Evolutionary conservation across 1,139 yeast species (phyloP).

Genomic region (Geotrichum fermentans): DNA sequence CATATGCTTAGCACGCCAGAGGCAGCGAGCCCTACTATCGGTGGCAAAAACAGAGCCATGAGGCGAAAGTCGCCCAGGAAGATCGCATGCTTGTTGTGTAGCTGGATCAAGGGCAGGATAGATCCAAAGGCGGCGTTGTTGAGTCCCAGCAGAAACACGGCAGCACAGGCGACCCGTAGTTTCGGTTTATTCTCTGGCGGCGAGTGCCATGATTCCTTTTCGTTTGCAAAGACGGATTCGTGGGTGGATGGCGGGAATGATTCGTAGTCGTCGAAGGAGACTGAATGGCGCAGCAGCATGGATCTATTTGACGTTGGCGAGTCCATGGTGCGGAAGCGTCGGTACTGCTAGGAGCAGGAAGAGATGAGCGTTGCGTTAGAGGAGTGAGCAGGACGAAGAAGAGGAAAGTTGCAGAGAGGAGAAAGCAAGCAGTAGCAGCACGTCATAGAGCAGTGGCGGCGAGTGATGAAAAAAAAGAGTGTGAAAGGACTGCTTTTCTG

Average conservation of each 20-base stretch:
- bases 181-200: constrained; percentile 19
- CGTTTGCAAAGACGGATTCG: constrained; percentile 13
- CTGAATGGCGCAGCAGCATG: constrained; percentile 9
- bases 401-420: too few relatives aligned
- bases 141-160: constrained; percentile 35
- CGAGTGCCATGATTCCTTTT: constrained; percentile 17
- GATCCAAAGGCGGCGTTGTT: constrained; percentile 50
- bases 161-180: constrained; percentile 28
- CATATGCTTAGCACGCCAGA: constrained; percentile 36
- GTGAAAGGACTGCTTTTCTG: too few relatives aligned
- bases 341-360: not conserved
- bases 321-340: not conserved
- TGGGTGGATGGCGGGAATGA: constrained; percentile 16
- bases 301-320: not conserved
- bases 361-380: not conserved
- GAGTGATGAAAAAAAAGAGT: too few relatives aligned
- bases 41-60: constrained; percentile 25
- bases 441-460: too few relatives aligned
- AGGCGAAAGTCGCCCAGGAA: constrained; percentile 11
- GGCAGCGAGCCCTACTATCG: constrained; percentile 34
- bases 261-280: constrained; percentile 15
- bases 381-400: not conserved
- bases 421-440: too few relatives aligned
- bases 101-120: constrained; percentile 44
- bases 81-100: constrained; percentile 24